A percentile compares a stretch with the other conserved stretches of the same genome.
phyloP scores from a whole-genome alignment of 2,329 filamentous ascomycete species.

The Passalora sequoiae region DNA sequence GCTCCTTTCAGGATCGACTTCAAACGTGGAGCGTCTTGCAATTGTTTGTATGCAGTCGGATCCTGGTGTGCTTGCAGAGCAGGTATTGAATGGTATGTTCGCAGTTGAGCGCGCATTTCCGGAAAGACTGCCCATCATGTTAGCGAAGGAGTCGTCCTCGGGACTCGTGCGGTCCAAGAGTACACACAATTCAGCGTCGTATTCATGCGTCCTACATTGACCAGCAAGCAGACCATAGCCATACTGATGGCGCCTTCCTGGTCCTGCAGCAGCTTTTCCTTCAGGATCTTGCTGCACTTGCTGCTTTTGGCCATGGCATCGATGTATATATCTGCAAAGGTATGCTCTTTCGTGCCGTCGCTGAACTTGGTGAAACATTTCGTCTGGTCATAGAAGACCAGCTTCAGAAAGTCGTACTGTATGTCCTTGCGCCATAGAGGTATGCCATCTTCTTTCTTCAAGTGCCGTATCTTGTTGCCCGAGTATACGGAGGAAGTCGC shows the following conservation, averaged over 20 bases:
- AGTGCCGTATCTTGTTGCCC: slow-evolving; percentile 71
- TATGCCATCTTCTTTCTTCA: slow-evolving; percentile 85
- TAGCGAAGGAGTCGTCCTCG: slow-evolving; percentile 15
- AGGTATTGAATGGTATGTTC: slow-evolving; percentile 96
- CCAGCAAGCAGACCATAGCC: slow-evolving; percentile 97
- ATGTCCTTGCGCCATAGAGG: slow-evolving; percentile 84
- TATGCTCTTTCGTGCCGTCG: slow-evolving; percentile 66
- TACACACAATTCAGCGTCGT: slow-evolving; percentile 89
- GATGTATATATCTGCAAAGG: slow-evolving; percentile 93
- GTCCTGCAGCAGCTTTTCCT: slow-evolving; percentile 92
- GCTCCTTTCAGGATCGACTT: slow-evolving; percentile 98
- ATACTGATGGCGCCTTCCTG: slow-evolving; percentile 90
- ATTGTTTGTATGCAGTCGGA: slow-evolving; percentile 91
- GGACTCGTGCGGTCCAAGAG: no score
- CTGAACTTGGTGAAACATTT: slow-evolving; percentile 88
- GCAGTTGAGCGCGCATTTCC: slow-evolving; percentile 95
- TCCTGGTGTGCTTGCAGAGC: slow-evolving; percentile 93
- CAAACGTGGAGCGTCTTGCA: slow-evolving; percentile 90
- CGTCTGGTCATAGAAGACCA: slow-evolving; percentile 70
- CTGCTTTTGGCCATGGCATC: slow-evolving; percentile 98
- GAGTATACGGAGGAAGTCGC: slow-evolving; percentile 63
- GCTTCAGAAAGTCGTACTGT: slow-evolving; percentile 77
- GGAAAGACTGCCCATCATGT: slow-evolving; percentile 69
- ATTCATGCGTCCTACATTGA: slow-evolving; percentile 98
- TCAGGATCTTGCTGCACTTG: slow-evolving; percentile 97